These are phyloP conservation scores for Neohortaea acidophila DNA, from an alignment of 495 filamentous ascomycete species.

Conservation along the genomic window DNA sequence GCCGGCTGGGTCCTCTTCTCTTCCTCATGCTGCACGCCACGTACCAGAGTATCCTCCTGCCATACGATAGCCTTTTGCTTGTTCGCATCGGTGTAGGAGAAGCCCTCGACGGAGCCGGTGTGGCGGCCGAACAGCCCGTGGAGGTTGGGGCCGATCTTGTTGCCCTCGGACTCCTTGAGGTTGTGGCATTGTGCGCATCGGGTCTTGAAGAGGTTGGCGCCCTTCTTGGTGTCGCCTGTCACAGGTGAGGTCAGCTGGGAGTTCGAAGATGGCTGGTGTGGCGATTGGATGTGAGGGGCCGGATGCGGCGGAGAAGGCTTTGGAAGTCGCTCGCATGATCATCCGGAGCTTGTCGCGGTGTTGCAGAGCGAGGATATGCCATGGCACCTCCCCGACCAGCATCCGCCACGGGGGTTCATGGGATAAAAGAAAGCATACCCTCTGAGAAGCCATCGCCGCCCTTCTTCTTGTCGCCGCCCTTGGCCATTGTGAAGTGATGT, in stretches of 20 bases:
- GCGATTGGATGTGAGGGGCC: neutral
- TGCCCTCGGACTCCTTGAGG: slow-evolving; percentile 66
- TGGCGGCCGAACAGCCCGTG: slow-evolving; percentile 96
- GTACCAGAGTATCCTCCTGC: slow-evolving; percentile 76
- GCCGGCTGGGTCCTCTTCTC: neutral
- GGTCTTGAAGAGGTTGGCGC: slow-evolving; percentile 96
- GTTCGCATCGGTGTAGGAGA: slow-evolving; percentile 98
- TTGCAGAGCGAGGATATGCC: too few relatives aligned
- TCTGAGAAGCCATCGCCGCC: slow-evolving; percentile 21
- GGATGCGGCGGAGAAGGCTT: neutral
- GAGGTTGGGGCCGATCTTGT: slow-evolving; percentile 96
- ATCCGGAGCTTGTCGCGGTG: too few relatives aligned
- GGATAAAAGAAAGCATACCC: slow-evolving; percentile 13
- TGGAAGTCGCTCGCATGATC: slow-evolving; percentile 19
- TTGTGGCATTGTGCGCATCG: slow-evolving; percentile 98
- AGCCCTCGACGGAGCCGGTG: slow-evolving; percentile 79
- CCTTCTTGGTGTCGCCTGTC: slow-evolving; percentile 86
- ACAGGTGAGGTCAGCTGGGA: slow-evolving; percentile 24
- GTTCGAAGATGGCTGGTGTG: neutral
- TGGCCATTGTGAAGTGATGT: slow-evolving; percentile 7
- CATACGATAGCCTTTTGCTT: slow-evolving; percentile 86
- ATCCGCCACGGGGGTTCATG: too few relatives aligned
- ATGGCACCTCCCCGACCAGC: too few relatives aligned
- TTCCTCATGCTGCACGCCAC: neutral
- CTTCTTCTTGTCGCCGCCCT: too few relatives aligned